A percentile compares a stretch with the other conserved stretches of the same genome.
Conservation (phyloP, 441 rosid species). For the Erodium trifolium region DNA sequence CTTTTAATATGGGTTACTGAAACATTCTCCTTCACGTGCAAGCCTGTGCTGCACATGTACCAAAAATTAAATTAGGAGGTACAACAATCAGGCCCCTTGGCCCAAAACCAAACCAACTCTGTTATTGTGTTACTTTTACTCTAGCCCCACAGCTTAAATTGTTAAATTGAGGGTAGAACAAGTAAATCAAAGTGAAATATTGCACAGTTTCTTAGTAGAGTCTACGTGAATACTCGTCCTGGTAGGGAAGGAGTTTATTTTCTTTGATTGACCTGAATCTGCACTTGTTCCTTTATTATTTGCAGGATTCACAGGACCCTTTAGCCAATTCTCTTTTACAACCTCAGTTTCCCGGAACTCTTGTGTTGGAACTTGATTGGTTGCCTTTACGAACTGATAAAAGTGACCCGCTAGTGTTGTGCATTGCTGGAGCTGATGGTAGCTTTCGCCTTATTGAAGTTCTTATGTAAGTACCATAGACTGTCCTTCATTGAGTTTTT, state of each 20-base stretch:
- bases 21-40: not conserved
- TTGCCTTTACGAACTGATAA: constrained; percentile 68
- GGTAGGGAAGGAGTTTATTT: not conserved
- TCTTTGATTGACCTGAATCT: constrained; percentile 14
- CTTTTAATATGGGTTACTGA: not conserved
- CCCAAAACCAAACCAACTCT: not conserved
- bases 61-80: not conserved
- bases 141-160: too few relatives aligned
- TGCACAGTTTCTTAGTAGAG: not conserved
- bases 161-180: not conserved
- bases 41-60: not conserved
- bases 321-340: constrained; percentile 91
- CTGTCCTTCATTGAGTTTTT: not conserved
- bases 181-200: not conserved
- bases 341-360: constrained; percentile 95
- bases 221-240: not conserved
- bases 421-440: constrained; percentile 98
- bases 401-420: constrained; percentile 76
- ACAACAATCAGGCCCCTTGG: not conserved
- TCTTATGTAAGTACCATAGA: constrained; percentile 47
- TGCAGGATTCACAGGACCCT: constrained; percentile 92
- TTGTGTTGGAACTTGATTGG: constrained; percentile 96
- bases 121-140: too few relatives aligned
- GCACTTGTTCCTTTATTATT: constrained; percentile 16
- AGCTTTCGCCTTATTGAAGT: constrained; percentile 88